phyloP scores from a whole-genome alignment of 2,329 filamentous ascomycete species.

The Colletotrichum tanaceti region DNA sequence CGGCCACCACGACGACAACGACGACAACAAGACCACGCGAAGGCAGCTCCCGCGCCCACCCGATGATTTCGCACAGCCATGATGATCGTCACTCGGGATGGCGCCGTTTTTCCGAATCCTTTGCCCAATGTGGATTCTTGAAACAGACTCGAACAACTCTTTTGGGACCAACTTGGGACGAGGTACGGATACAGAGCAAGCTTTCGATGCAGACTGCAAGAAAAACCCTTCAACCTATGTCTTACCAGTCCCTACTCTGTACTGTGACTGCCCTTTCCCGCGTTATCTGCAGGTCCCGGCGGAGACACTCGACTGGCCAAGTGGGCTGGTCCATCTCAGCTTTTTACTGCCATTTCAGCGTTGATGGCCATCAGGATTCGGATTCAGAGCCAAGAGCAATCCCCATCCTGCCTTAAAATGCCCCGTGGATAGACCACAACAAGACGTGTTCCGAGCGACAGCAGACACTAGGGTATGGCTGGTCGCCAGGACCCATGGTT shows the following conservation, averaged over 20 bases:
- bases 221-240: constrained; percentile 26
- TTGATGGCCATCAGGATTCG: background rate
- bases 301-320: background rate
- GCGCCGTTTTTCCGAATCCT: constrained; percentile 29
- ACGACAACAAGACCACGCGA: background rate
- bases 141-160: constrained; percentile 19
- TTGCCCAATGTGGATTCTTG: constrained; percentile 30
- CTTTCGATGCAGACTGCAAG: constrained; percentile 30
- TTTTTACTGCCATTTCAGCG: background rate
- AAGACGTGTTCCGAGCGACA: background rate
- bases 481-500: background rate
- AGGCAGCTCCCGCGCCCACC: background rate
- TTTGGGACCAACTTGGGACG: constrained; percentile 26
- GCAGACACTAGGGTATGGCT: background rate
- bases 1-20: background rate
- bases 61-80: constrained; percentile 32
- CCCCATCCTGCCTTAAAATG: background rate
- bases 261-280: background rate
- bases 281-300: constrained; percentile 6
- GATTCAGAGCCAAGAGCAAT: background rate
- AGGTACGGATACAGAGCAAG: constrained; percentile 23
- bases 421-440: background rate
- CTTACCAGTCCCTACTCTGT: background rate
- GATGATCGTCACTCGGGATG: constrained; percentile 34
- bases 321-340: constrained; percentile 9